Conservation (phyloP, 805 yeast species). For the Nakazawaea holstii region DNA sequence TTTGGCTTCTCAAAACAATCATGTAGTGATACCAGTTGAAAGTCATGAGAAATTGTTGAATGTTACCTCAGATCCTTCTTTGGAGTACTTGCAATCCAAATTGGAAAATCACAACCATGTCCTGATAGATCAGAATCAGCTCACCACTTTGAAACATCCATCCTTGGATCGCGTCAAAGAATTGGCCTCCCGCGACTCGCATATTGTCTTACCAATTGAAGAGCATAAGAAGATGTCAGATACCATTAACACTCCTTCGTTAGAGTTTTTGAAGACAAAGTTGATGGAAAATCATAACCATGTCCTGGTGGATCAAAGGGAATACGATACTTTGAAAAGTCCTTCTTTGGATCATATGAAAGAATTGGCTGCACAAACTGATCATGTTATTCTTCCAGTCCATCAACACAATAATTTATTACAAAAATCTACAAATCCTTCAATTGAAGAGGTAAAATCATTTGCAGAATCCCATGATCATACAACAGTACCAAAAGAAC, state of each 20-base stretch:
- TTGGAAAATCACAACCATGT: neutral
- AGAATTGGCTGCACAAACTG: neutral
- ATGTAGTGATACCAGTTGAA: no score
- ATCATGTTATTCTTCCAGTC: neutral
- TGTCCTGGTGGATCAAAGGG: neutral
- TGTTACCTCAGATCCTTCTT: no score
- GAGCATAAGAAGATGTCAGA: neutral
- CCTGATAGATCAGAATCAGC: conserved; percentile 10
- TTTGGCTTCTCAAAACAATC: neutral
- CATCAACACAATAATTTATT: neutral
- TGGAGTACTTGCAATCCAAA: neutral
- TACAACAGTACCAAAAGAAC: conserved; percentile 6
- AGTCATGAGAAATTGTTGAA: no score
- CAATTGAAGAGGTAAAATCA: neutral
- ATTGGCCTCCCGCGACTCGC: conserved; percentile 15
- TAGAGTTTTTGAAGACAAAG: neutral
- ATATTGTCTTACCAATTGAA: neutral
- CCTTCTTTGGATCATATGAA: neutral
- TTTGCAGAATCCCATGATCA: neutral
- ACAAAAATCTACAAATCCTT: neutral
- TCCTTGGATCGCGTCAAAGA: conserved; percentile 14
- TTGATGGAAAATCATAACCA: neutral
- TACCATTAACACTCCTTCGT: neutral
- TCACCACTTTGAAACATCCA: neutral
- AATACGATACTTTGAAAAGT: neutral